Base-by-base conservation (phyloP, 371 early-diverging fungal species). In the Mortierella sp. region DNA sequence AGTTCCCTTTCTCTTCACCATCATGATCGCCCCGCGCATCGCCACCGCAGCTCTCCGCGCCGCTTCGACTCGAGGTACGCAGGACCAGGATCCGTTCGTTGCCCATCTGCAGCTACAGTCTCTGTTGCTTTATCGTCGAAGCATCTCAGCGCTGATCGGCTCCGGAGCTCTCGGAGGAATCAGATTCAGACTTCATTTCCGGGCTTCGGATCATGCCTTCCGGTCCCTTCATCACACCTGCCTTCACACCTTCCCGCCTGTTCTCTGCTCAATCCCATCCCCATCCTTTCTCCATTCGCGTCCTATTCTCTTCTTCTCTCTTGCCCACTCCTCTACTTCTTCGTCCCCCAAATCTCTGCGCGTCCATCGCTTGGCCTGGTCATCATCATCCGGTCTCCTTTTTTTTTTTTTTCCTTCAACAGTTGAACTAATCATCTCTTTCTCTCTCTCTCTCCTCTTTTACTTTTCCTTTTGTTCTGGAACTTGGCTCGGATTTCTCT, bases 21-120 rank as follows among this genome's bases (percentile, higher is more conserved):
- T 44, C 47, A 71, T 72, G 62, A 72, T 75, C 76, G 46, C 75
- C 66, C 70, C 74, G 67, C 74, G 80, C 70, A 74, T 80, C 76
- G 75, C 81, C 64, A 55, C 76, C 57, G 26, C 75, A 51, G 75
- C 76, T 44, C 72, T 74, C 57, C 81, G 81, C 51, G 75, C 51
- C 55, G 64, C 80, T 64, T 73, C 80, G 63, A 64, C 80, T 67
- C 65, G 80, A 80, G 80, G 80, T 80, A 80, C 57, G 37, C 37
- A 37, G 37, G 37, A 37, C 37, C 37, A 37, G 37, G 37, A 37
- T n/a, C 6, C 45, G 25, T 45, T 29, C 28, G 21, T 23, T 37
- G 37, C 9, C 26, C 46, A 21, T 15, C 26, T 12, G 25, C 37
- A 37, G 21, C 21, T 37, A 53, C 2, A 23, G 4, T 23, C 53